Evolutionary conservation across 108 stramenopile genomes (phyloP), one percentile per base, ranked within the genome.

Genomic region (Epithemia pelagica): DNA sequence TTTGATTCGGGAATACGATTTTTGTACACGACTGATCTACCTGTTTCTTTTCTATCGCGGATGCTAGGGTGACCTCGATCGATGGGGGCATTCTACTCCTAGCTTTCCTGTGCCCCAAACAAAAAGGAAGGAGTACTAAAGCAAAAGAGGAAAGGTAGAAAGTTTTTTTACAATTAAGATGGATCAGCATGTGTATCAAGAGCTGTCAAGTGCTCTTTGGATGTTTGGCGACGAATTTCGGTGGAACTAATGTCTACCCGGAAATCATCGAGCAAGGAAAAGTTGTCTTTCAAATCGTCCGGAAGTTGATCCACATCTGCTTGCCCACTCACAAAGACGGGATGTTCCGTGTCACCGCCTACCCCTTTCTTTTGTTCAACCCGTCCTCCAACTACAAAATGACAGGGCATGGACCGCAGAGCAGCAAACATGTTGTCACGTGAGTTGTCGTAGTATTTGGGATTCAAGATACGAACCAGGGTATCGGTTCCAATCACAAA

Each of bases 401-500:
- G 68, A 27, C 58, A 57, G 57, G 73, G 65, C 88, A 92, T 88
- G n/a, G 71, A 51, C 0, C 60, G 55, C 19, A 85, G 68, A 20
- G 84, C 82, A n/a, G 63, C 30, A 1, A 86, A 24, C 85, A 88
- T 88, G 27, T 75, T 60, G 22, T 73, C 75, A n/a, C 61, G 26
- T 31, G 71, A 77, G 64, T 86, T 67, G 0, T 66, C 74, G 72
- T 95, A 96, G 61, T 96, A 96, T 58, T 93, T 94, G n/a, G 91
- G 85, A 61, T 95, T 71, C 37, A 96, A 65, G 26, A 96, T 72
- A 57, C 95, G 76, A n/a, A 86, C 72, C 67, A 93, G 65, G 0
- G 95, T 96, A 68, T 96, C 95, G 8, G 89, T 82, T 1, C 95
- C 95, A 53, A 96, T 77, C 0, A 90, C 85, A 77, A 96, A 95